These are phyloP conservation scores for Dactylonectria estremocensis DNA, from an alignment of 2,329 filamentous ascomycete genomes.

Conservation along the genomic window DNA sequence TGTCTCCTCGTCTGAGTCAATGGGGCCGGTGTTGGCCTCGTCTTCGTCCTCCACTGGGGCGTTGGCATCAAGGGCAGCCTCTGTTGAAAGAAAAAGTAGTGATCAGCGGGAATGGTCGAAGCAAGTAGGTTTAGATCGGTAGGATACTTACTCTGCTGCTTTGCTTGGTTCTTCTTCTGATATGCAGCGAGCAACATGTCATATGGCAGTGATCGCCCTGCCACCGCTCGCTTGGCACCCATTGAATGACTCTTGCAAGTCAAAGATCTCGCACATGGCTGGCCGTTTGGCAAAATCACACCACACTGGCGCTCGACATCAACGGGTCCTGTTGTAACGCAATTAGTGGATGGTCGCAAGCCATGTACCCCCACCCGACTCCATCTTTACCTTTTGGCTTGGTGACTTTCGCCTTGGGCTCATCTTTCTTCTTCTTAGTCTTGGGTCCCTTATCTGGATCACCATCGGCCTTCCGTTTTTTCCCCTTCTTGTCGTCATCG, in stretches of 20 bases:
- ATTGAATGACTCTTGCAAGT: conserved; percentile 97
- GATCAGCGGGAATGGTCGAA: conserved; percentile 37
- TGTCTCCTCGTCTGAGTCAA: conserved; percentile 96
- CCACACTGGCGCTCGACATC: conserved; percentile 96
- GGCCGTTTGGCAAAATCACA: conserved; percentile 87
- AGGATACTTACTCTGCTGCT: conserved; percentile 86
- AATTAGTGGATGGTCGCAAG: conserved; percentile 33
- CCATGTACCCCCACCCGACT: no score
- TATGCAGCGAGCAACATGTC: conserved; percentile 92
- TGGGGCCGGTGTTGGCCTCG: conserved; percentile 82
- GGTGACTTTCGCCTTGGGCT: conserved; percentile 84
- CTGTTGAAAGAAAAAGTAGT: conserved; percentile 60
- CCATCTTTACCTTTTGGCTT: conserved; percentile 81
- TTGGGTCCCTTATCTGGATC: conserved; percentile 88
- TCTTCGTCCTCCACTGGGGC: conserved; percentile 90
- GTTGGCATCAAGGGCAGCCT: conserved; percentile 95
- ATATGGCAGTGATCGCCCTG: conserved; percentile 89
- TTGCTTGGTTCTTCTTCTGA: conserved; percentile 98
- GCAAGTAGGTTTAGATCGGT: conserved; percentile 8
- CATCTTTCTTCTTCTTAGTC: conserved; percentile 95
- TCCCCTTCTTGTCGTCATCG: conserved; percentile 77
- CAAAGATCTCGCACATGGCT: conserved; percentile 87
- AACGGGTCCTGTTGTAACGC: conserved; percentile 74
- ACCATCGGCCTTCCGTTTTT: conserved; percentile 83
- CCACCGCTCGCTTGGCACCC: conserved; percentile 92